These are phyloP conservation scores for Neonectria hederae DNA, from an alignment of 2,329 filamentous ascomycete species.

Conservation along the genomic window DNA sequence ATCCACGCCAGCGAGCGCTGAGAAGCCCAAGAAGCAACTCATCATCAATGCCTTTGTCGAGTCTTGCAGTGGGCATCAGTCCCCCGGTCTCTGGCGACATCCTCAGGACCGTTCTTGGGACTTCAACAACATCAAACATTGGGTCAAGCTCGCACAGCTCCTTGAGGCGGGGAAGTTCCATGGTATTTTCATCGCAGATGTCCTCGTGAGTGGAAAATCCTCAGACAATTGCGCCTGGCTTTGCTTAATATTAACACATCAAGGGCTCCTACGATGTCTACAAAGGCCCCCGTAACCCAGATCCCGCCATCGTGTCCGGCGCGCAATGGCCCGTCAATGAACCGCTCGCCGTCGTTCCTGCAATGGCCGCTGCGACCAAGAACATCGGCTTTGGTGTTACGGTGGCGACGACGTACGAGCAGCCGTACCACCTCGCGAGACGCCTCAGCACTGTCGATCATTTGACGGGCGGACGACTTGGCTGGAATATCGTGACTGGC, in stretches of 20 bases:
- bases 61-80: constrained; percentile 56
- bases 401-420: constrained; percentile 73
- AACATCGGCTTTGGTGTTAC: constrained; percentile 76
- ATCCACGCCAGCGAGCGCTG: background rate
- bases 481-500: constrained; percentile 68
- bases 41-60: constrained; percentile 56
- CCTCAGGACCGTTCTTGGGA: constrained; percentile 69
- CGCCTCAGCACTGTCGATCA: constrained; percentile 74
- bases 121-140: constrained; percentile 69
- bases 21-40: constrained; percentile 49
- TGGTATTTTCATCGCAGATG: constrained; percentile 74
- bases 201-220: constrained; percentile 44
- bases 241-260: background rate
- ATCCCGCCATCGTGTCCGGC: constrained; percentile 67
- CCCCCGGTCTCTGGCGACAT: constrained; percentile 64
- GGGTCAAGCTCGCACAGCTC: constrained; percentile 60
- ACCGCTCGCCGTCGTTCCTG: constrained; percentile 67
- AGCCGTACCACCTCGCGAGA: constrained; percentile 73
- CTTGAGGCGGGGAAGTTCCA: constrained; percentile 65
- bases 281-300: constrained; percentile 60
- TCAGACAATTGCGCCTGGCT: background rate
- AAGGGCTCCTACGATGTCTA: constrained; percentile 75
- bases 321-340: constrained; percentile 79
- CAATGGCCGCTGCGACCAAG: constrained; percentile 74
- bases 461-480: constrained; percentile 66